A percentile compares a stretch with the other conserved stretches of the same genome.
These are phyloP conservation scores for Coccomyxa sp. DNA, from an alignment of 139 green algal genomes.

Conservation along the genomic window DNA sequence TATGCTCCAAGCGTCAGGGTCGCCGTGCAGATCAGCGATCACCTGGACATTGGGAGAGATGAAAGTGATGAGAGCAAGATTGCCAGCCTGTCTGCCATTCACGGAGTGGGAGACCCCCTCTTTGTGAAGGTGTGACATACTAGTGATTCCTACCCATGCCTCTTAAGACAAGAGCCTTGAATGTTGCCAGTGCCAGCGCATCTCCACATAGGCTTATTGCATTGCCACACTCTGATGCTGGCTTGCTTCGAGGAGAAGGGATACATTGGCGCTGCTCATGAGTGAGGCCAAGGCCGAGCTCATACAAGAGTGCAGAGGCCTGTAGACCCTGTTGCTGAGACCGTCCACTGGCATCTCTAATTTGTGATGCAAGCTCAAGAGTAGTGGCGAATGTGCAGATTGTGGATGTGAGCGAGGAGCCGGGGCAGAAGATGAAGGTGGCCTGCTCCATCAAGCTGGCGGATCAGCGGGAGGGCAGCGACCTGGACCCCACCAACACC, in stretches of 20 bases:
- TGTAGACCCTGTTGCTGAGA: no score
- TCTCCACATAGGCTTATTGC: no score
- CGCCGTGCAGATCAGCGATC: slow-evolving; percentile 41
- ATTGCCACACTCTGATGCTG: no score
- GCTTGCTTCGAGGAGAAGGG: no score
- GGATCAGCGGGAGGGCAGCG: slow-evolving; percentile 28
- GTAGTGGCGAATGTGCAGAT: neutral
- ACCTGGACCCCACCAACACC: slow-evolving; percentile 30
- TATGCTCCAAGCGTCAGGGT: neutral
- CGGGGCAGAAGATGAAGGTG: slow-evolving; percentile 14
- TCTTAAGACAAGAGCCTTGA: no score
- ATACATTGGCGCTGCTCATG: no score
- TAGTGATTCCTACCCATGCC: no score
- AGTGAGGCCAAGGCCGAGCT: no score
- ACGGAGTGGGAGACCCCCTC: slow-evolving; percentile 32
- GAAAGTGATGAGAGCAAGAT: slow-evolving; percentile 55
- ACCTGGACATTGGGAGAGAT: slow-evolving; percentile 40
- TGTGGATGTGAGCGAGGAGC: slow-evolving; percentile 27
- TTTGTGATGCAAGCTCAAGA: neutral
- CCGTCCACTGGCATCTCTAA: neutral
- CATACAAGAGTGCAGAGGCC: no score
- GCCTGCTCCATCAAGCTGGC: slow-evolving; percentile 26
- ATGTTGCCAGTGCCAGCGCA: no score
- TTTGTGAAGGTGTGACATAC: slow-evolving; percentile 49
- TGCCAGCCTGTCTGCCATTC: slow-evolving; percentile 30